Base-by-base conservation (phyloP, 2,329 filamentous ascomycete species). In the Hirsutella rhossiliensis region DNA sequence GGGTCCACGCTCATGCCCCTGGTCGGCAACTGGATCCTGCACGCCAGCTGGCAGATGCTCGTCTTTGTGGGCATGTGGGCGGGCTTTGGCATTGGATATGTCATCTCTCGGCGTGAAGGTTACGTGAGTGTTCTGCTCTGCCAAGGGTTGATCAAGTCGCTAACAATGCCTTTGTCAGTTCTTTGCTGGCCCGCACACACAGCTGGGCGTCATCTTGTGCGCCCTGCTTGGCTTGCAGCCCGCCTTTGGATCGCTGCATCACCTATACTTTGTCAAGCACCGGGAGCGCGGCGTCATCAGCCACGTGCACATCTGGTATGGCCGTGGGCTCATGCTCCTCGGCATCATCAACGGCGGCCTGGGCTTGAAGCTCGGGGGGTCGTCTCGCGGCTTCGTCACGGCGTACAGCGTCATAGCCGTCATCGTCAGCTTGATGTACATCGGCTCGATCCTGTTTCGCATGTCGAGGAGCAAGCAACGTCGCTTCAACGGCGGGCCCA, bases 331-430 rank as follows among this genome's bases (percentile, higher is more conserved):
- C 38, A 73, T 84, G 49, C 44, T 74, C 17, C 55, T 82, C 3
- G 79, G 76, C 23, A 65, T 82, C 38, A 56, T 82, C 51, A 83
- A 83, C 52, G 80, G 79, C 44, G 80, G 78, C 0, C 58, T 83
- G 4, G 80, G 80, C 4, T 61, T 84, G 27, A 48, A 70, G 49
- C 62, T 80, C 15, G 65, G 73, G 1, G 48, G 52, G 15, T 66
- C 68, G 1, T 50, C 60, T 1, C 58, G 48, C 3, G 53, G 57
- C 11, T 69, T 71, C 38, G 57, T 73, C 43, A 67, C 76, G 40
- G 73, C 71, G 0, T 83, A 82, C 57, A 60, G 68, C 0, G 70
- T 80, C 5, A 60, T 81, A 23, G 67, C 76, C 0, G 74, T 61
- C 9, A 51, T 80, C 11, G 54, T 76, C 19, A 67, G 63, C 36